Percentiles rank a stretch among this genome's conserved stretches.
These are phyloP conservation scores for Hypomyces perniciosus DNA, from an alignment of 2,329 filamentous ascomycete species.

Conservation along the genomic window DNA sequence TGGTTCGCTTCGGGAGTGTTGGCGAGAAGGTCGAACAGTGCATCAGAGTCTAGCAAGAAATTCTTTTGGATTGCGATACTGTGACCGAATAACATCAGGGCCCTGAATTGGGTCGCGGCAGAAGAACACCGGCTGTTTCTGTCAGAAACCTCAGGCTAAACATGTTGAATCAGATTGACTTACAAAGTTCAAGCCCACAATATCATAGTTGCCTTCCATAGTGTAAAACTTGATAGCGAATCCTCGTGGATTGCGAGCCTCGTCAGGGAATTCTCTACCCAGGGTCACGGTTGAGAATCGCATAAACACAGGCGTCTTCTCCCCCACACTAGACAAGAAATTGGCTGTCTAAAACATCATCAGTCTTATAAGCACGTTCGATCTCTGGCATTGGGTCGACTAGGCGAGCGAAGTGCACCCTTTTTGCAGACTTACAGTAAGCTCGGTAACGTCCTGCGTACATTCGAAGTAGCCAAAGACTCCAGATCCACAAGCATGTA, in stretches of 20 bases:
- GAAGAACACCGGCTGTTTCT: conserved; percentile 41
- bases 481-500: conserved; percentile 3
- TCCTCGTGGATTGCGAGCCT: conserved; percentile 61
- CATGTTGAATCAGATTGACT: too few relatives aligned
- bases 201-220: conserved; percentile 60
- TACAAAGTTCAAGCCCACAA: conserved; percentile 58
- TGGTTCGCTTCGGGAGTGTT: too few relatives aligned
- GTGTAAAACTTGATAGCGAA: conserved; percentile 56
- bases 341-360: too few relatives aligned
- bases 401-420: too few relatives aligned
- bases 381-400: too few relatives aligned
- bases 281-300: too few relatives aligned
- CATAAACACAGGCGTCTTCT: too few relatives aligned
- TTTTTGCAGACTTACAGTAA: too few relatives aligned
- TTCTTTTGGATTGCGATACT: not conserved
- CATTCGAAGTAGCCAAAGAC: conserved; percentile 3
- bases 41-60: too few relatives aligned
- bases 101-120: conserved; percentile 44
- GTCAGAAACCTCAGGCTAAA: conserved; percentile 23
- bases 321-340: too few relatives aligned
- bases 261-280: conserved; percentile 59
- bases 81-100: conserved; percentile 19
- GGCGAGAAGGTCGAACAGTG: too few relatives aligned
- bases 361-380: too few relatives aligned
- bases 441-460: not conserved